Base-by-base conservation (phyloP, 768 basidiomycete genomes). In the Leccinum imitatum region DNA sequence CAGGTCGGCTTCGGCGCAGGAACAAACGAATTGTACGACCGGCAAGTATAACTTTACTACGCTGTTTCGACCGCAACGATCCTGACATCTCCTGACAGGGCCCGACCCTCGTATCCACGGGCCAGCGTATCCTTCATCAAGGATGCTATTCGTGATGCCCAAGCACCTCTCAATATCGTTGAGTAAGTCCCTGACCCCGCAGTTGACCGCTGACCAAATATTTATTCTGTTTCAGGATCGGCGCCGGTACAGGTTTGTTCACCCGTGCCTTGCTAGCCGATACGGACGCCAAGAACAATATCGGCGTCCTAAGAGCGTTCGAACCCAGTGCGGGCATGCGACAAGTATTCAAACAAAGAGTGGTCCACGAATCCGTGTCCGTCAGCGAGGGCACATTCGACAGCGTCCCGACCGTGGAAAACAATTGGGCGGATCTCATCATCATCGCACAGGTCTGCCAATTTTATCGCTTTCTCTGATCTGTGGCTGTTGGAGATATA, bases 321-420 rank as follows among this genome's bases (percentile, higher is more conserved):
- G 95, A 98, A 71, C 95, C 95, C 15, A 90, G 89, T 64, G 78
- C 79, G 50, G 95, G 95, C 30, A 97, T 97, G 95, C 81, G 95
- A 55, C 76, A 80, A 3, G 77, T 82, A 2, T 97, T 94, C 76
- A 67, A 72, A 11, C 78, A 85, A 61, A 82, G 80, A 15, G 74
- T 87, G 6, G 53, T 65, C 8, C 86, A 91, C 65, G 68, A 75
- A n/a, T 79, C 84, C 3, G 82, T 85, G 15, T 76, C 78, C 13
- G 69, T 82, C 46, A 61, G 63, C n/a, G 82, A 91, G 13, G 93
- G 93, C 23, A 84, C 85, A 2, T 95, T 95, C 65, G 84, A 89
- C 23, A 66, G 72, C 1, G 67, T 53, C 1, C 87, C 87, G 3
- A 78, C 78, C n/a, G 76, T 87, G 11, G 76, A 79, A 50, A 82